Conservation (phyloP, 2,329 filamentous ascomycete genomes). For the Paecilomyces sp. region DNA sequence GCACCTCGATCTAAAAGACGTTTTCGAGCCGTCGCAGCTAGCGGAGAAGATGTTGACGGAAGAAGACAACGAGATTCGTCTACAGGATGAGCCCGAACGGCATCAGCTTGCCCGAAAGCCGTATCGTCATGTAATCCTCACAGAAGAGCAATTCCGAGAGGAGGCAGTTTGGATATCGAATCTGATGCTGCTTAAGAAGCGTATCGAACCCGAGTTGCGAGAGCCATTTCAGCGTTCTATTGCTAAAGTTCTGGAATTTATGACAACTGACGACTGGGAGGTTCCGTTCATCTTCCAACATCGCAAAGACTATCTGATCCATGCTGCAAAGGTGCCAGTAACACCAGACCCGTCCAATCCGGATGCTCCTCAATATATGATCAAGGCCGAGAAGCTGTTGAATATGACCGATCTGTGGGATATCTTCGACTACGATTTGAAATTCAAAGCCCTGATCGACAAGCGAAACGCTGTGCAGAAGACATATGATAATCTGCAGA, state of each 20-base stretch:
- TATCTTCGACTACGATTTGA: slow-evolving; percentile 88
- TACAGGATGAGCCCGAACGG: slow-evolving; percentile 83
- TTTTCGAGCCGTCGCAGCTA: slow-evolving; percentile 94
- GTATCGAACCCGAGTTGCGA: slow-evolving; percentile 62
- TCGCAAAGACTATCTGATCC: slow-evolving; percentile 93
- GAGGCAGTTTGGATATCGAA: slow-evolving; percentile 89
- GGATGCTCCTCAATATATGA: slow-evolving; percentile 64
- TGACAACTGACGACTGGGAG: slow-evolving; percentile 89
- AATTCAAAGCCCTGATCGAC: slow-evolving; percentile 86
- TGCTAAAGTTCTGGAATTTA: slow-evolving; percentile 87
- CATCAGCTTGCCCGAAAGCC: slow-evolving; percentile 87
- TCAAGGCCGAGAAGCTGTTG: slow-evolving; percentile 77
- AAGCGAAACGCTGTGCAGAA: slow-evolving; percentile 81
- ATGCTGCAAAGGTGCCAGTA: slow-evolving; percentile 65
- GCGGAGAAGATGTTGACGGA: slow-evolving; percentile 93
- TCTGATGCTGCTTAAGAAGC: slow-evolving; percentile 82
- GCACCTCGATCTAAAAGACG: slow-evolving; percentile 87
- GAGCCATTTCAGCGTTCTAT: slow-evolving; percentile 82
- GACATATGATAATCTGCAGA: slow-evolving; percentile 67
- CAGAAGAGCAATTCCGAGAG: slow-evolving; percentile 79
- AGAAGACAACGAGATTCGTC: slow-evolving; percentile 84
- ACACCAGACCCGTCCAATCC: slow-evolving; percentile 59
- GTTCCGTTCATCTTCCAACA: slow-evolving; percentile 98
- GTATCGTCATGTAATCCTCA: slow-evolving; percentile 74
- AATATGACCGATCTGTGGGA: slow-evolving; percentile 93